A percentile compares a stretch with the other conserved stretches of the same genome.
Evolutionary conservation across 140 eudicot genomes (phyloP).

Genomic region (Senecio squalidus): DNA sequence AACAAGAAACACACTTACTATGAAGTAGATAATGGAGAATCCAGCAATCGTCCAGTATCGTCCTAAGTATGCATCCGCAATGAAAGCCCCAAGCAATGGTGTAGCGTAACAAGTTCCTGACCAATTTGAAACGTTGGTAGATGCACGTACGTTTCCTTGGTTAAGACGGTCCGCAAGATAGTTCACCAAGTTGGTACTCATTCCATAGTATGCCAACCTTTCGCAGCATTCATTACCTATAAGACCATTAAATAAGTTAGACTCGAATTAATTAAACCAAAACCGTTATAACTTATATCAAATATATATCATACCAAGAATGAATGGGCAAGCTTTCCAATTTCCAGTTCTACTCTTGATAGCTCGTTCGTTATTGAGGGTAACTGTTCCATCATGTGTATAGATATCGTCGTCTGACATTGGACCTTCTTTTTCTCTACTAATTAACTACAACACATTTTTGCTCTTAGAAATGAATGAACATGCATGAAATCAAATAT

Average conservation of each 20-base stretch:
- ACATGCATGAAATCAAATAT: too few relatives aligned
- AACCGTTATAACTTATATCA: too few relatives aligned
- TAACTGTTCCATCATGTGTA: constrained; percentile 52
- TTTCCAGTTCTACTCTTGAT: constrained; percentile 49
- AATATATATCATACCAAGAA: constrained; percentile 43
- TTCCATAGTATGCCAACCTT: too few relatives aligned
- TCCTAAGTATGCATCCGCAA: constrained; percentile 72
- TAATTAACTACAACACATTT: too few relatives aligned
- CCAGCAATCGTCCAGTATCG: constrained; percentile 67
- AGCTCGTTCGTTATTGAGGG: constrained; percentile 42
- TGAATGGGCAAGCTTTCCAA: too few relatives aligned
- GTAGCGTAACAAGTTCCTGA: constrained; percentile 63
- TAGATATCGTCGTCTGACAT: constrained; percentile 41
- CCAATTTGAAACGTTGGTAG: constrained; percentile 61
- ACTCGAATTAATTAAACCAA: neutral
- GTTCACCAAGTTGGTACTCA: constrained; percentile 60
- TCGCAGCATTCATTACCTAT: constrained; percentile 56
- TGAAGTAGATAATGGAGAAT: constrained; percentile 46
- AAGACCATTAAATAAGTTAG: neutral
- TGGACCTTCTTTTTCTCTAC: constrained; percentile 18
- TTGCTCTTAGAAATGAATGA: too few relatives aligned
- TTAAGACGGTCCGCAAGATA: constrained; percentile 43
- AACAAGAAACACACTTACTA: too few relatives aligned
- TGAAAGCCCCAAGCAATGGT: constrained; percentile 64
- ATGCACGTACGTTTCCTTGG: constrained; percentile 56